phyloP scores from a whole-genome alignment of 495 filamentous ascomycete genomes.

The Xylaria castorea region DNA sequence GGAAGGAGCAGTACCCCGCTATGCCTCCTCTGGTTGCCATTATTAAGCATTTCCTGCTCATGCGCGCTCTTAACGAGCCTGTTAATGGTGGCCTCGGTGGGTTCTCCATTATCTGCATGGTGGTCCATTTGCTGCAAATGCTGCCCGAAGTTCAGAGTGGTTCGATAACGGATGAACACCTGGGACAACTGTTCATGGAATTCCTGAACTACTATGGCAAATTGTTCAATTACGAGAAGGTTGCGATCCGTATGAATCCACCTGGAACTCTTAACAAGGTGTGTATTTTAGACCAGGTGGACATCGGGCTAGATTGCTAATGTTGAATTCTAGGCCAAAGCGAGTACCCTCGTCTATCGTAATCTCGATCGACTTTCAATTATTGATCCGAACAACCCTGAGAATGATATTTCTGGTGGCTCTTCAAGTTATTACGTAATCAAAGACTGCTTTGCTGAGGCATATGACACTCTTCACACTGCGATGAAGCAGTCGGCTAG shows the following conservation, averaged over 20 bases:
- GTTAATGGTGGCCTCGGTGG: conserved; percentile 90
- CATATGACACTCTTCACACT: conserved; percentile 60
- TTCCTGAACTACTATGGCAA: conserved; percentile 92
- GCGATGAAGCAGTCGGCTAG: conserved; percentile 59
- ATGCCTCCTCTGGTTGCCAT: conserved; percentile 84
- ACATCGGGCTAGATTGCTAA: conserved; percentile 31
- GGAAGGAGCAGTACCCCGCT: conserved; percentile 77
- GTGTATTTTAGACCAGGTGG: conserved; percentile 35
- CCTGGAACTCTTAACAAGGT: conserved; percentile 78
- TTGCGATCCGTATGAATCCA: conserved; percentile 77
- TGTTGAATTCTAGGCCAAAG: conserved; percentile 39
- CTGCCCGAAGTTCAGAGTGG: conserved; percentile 69
- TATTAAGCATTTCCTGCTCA: conserved; percentile 89
- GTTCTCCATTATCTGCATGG: conserved; percentile 90
- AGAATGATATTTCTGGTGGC: conserved; percentile 87
- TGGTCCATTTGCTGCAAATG: conserved; percentile 83
- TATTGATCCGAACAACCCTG: conserved; percentile 82
- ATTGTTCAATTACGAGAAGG: conserved; percentile 67
- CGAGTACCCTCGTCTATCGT: conserved; percentile 49
- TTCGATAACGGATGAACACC: conserved; percentile 64
- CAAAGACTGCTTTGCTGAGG: conserved; percentile 66
- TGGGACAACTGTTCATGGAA: conserved; percentile 79
- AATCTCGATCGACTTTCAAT: conserved; percentile 70
- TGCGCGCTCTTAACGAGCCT: conserved; percentile 90
- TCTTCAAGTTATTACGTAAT: conserved; percentile 70